A percentile compares a stretch with the other conserved stretches of the same genome.
These are phyloP conservation scores for Thuja plicata DNA, from an alignment of 83 land plant genomes.

Conservation along the genomic window DNA sequence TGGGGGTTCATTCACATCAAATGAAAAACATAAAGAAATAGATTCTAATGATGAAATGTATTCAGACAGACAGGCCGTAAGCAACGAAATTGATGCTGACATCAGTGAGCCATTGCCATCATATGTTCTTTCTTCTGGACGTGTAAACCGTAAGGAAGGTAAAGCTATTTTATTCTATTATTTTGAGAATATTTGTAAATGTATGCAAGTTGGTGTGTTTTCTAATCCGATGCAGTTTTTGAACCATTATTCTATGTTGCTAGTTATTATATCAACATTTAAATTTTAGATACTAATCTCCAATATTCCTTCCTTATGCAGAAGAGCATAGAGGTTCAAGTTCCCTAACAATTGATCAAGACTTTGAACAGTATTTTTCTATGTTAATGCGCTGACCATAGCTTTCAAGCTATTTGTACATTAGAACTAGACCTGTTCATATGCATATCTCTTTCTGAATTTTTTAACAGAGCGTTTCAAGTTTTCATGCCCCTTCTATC, in stretches of 20 bases:
- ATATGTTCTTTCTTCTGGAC: conserved; percentile 43
- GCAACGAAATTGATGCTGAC: conserved; percentile 20
- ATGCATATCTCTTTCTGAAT: not conserved
- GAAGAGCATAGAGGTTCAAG: conserved; percentile 23
- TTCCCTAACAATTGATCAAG: conserved; percentile 63
- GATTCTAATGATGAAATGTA: conserved; percentile 10
- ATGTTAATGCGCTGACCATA: conserved; percentile 40
- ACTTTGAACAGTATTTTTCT: conserved; percentile 70
- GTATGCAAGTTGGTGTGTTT: not conserved
- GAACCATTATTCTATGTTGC: not conserved
- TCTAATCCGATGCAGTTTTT: not conserved
- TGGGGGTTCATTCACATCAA: conserved; percentile 14
- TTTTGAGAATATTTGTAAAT: not conserved
- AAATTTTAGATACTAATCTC: not conserved
- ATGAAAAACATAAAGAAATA: conserved; percentile 10
- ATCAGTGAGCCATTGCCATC: conserved; percentile 16
- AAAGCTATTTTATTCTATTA: not conserved
- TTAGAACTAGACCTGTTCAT: not conserved
- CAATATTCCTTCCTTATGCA: conserved; percentile 25
- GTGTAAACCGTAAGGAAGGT: conserved; percentile 31
- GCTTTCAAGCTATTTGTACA: conserved; percentile 1
- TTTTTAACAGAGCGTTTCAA: not conserved
- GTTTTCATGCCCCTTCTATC: not conserved
- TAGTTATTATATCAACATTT: not conserved
- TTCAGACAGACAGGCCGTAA: conserved; percentile 14